Conservation (phyloP, 108 stramenopile species). For the Cyclotella baltica region DNA sequence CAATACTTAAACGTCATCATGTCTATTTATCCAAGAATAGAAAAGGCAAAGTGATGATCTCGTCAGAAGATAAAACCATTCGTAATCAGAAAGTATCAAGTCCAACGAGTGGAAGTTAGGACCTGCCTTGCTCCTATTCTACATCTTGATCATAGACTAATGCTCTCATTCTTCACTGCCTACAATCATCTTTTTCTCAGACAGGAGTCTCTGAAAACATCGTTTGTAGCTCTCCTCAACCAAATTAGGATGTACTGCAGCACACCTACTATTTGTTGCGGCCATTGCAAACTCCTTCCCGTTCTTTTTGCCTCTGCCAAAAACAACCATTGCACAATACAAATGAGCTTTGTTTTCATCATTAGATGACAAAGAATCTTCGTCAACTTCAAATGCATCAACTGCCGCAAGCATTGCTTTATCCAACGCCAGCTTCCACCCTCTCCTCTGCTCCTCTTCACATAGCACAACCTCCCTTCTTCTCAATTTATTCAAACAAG, state of each 20-base stretch:
- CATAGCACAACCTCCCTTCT: background rate
- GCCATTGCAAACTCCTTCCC: background rate
- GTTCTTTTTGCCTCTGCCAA: background rate
- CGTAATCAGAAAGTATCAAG: no score
- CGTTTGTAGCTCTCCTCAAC: conserved; percentile 33
- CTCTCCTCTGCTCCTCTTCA: background rate
- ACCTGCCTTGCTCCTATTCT: no score
- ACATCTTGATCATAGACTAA: no score
- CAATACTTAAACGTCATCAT: no score
- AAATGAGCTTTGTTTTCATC: conserved; percentile 1
- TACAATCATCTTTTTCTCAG: background rate
- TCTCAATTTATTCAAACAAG: background rate
- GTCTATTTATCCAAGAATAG: no score
- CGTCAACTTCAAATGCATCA: conserved; percentile 36
- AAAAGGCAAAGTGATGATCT: no score
- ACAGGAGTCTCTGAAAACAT: conserved; percentile 6
- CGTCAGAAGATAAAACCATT: no score
- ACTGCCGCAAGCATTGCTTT: conserved; percentile 51
- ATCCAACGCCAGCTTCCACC: conserved; percentile 55
- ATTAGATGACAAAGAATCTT: background rate
- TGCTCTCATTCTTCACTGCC: background rate
- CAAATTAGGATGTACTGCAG: conserved; percentile 16
- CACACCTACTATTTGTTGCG: conserved; percentile 33
- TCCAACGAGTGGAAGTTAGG: no score
- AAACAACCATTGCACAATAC: conserved; percentile 38